Conservation (phyloP, 2,329 filamentous ascomycete genomes). For the Penicillium expansum region DNA sequence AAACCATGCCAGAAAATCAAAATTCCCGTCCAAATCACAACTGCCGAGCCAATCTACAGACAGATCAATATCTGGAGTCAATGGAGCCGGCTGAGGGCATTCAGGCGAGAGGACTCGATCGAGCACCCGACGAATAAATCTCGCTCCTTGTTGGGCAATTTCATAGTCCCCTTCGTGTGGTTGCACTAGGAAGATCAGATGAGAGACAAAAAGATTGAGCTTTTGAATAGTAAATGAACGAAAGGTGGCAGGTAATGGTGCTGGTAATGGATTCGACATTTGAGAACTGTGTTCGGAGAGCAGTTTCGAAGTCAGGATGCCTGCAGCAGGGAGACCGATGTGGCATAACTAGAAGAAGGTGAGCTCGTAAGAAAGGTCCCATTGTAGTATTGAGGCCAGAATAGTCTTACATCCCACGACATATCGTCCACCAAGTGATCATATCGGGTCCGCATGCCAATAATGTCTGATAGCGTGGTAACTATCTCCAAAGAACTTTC, state of each 20-base stretch:
- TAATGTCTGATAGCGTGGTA: background rate
- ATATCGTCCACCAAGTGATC: background rate
- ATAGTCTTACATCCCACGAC: background rate
- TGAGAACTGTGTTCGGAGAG: background rate
- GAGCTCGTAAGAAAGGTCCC: background rate
- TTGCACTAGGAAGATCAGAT: background rate
- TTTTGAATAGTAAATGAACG: background rate
- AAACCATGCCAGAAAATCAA: background rate
- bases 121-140: background rate
- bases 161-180: background rate
- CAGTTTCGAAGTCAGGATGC: background rate
- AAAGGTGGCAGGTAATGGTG: background rate
- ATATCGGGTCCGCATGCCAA: background rate
- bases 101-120: background rate
- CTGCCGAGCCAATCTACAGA: background rate
- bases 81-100: background rate
- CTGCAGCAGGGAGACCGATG: background rate
- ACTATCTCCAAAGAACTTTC: background rate
- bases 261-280: background rate
- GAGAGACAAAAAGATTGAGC: background rate
- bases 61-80: background rate
- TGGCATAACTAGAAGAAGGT: background rate
- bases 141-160: background rate
- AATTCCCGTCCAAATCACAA: background rate
- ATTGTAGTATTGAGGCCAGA: background rate